Percentiles rank a stretch among this genome's conserved stretches.
phyloP scores from a whole-genome alignment of 441 rosid species.

The Bruguiera hainesii region DNA sequence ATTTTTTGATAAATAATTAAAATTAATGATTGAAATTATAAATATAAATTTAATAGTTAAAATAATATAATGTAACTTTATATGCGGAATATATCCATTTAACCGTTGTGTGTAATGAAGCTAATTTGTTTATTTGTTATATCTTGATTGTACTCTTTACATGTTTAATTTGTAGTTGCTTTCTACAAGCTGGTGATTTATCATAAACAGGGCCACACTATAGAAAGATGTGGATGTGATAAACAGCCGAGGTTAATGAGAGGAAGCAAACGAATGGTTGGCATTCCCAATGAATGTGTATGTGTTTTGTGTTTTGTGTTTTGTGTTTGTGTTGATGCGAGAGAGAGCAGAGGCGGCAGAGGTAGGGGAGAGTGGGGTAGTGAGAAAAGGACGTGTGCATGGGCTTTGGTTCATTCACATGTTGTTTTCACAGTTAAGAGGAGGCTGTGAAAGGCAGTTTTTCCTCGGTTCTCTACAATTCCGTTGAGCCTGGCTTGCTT shows the following conservation, averaged over 20 bases:
- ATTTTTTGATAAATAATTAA: too few relatives aligned
- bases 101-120: too few relatives aligned
- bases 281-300: slow-evolving; percentile 44
- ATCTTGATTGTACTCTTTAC: neutral
- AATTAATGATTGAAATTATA: too few relatives aligned
- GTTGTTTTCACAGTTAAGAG: slow-evolving; percentile 75
- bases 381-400: slow-evolving; percentile 94
- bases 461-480: slow-evolving; percentile 54
- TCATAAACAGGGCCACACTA: slow-evolving; percentile 10
- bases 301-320: slow-evolving; percentile 12
- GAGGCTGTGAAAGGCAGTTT: slow-evolving; percentile 9
- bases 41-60: too few relatives aligned
- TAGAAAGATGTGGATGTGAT: neutral
- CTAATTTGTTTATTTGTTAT: neutral
- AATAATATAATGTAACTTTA: too few relatives aligned
- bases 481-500: slow-evolving; percentile 21
- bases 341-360: slow-evolving; percentile 52
- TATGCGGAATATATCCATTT: too few relatives aligned
- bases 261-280: slow-evolving; percentile 45
- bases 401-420: slow-evolving; percentile 76
- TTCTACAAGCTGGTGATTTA: slow-evolving; percentile 1
- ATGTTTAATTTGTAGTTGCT: too few relatives aligned
- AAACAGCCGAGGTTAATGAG: slow-evolving; percentile 15
- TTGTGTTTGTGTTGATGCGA: slow-evolving; percentile 5
- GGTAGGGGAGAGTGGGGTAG: slow-evolving; percentile 52